Percentiles rank a stretch among this genome's conserved stretches.
These are phyloP conservation scores for Penicillium sp. DNA, from an alignment of 2,329 filamentous ascomycete genomes.

Conservation along the genomic window DNA sequence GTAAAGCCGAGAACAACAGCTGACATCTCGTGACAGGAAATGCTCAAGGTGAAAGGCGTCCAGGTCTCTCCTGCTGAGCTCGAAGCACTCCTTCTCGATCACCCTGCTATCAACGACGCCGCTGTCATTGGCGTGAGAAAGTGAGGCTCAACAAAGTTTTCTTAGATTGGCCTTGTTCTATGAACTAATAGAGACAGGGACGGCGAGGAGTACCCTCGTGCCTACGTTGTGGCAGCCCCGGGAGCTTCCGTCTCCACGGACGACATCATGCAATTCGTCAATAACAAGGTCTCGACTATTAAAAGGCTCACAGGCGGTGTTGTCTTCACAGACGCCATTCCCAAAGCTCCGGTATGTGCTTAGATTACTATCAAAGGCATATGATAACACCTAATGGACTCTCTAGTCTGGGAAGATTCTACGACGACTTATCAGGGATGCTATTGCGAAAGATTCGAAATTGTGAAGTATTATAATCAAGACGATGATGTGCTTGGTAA, in stretches of 20 bases:
- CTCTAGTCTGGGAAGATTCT: background rate
- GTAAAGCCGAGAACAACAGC: background rate
- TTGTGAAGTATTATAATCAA: background rate
- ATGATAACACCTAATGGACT: background rate
- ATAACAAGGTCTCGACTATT: background rate
- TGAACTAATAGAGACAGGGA: background rate
- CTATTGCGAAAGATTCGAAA: background rate
- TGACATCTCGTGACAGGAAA: background rate
- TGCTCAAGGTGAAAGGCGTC: constrained; percentile 3
- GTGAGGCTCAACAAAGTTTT: background rate
- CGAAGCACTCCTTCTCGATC: constrained; percentile 2
- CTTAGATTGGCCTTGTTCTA: background rate
- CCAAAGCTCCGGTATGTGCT: background rate
- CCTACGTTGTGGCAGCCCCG: background rate
- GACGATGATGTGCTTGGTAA: background rate
- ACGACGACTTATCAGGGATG: background rate
- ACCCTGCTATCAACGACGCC: background rate
- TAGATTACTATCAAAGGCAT: background rate
- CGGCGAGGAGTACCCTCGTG: background rate
- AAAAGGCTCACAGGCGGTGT: background rate
- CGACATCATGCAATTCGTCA: background rate
- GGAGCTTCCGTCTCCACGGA: background rate
- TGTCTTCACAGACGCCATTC: background rate
- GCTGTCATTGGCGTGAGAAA: constrained; percentile 1
- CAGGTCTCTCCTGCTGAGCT: constrained; percentile 6